Evolutionary conservation across 1,284 basidiomycete genomes (phyloP).

Genomic region (Somion occarium): DNA sequence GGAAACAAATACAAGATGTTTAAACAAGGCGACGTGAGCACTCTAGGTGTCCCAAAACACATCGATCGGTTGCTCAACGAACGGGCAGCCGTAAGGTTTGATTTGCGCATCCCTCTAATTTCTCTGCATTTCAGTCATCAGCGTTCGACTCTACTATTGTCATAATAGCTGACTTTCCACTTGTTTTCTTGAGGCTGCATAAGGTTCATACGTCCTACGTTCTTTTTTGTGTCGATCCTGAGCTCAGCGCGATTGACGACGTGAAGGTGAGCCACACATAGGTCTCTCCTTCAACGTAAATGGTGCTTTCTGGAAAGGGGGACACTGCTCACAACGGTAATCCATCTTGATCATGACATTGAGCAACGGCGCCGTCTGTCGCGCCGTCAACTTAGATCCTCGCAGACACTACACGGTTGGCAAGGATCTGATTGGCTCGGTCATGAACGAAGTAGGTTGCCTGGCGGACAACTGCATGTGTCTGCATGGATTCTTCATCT

Average conservation of each 20-base stretch:
- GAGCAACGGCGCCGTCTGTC: background rate
- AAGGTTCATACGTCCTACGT: conserved; percentile 95
- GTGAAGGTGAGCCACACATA: conserved; percentile 92
- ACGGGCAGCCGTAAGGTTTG: conserved; percentile 52
- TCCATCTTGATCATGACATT: conserved; percentile 24
- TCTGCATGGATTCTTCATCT: conserved; percentile 99
- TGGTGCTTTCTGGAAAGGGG: conserved; percentile 98
- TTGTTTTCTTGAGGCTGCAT: conserved; percentile 89
- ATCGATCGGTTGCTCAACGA: conserved; percentile 47
- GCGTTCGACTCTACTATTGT: conserved; percentile 33
- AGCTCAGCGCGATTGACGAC: conserved; percentile 95
- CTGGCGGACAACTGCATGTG: conserved; percentile 98
- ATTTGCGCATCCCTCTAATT: no score
- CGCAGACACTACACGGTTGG: conserved; percentile 98
- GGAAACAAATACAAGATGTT: conserved; percentile 45
- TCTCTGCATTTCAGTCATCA: no score
- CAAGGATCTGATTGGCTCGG: conserved; percentile 89
- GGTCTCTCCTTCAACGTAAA: conserved; percentile 97
- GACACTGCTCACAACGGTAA: conserved; percentile 98
- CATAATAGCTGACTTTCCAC: conserved; percentile 94
- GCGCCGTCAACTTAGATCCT: conserved; percentile 58
- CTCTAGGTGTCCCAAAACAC: conserved; percentile 60
- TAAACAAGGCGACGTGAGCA: conserved; percentile 55
- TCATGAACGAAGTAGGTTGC: conserved; percentile 94
- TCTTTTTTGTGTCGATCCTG: conserved; percentile 97